These are phyloP conservation scores for Rhizopogon vulgaris DNA, from an alignment of 768 basidiomycete genomes.

Conservation along the genomic window DNA sequence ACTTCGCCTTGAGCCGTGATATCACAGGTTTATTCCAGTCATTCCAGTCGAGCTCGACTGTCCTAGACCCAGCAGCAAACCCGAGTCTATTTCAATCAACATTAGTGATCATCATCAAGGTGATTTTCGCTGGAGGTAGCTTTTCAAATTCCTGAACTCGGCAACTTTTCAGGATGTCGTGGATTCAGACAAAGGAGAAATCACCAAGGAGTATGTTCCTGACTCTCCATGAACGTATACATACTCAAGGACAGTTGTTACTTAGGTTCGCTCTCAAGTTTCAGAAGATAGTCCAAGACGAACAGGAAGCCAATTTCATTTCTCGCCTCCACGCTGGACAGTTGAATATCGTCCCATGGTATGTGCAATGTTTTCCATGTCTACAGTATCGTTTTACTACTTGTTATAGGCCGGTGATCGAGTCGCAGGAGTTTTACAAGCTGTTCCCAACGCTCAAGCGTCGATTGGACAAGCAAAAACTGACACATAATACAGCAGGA, in stretches of 20 bases:
- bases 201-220: slow-evolving; percentile 45
- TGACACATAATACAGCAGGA: slow-evolving; percentile 45
- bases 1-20: slow-evolving; percentile 56
- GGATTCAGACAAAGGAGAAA: slow-evolving; percentile 54
- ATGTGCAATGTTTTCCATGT: not conserved
- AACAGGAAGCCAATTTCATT: slow-evolving; percentile 59
- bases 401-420: slow-evolving; percentile 45
- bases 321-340: slow-evolving; percentile 50
- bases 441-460: slow-evolving; percentile 45
- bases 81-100: slow-evolving; percentile 54
- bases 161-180: slow-evolving; percentile 45
- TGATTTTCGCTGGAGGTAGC: slow-evolving; percentile 2
- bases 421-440: slow-evolving; percentile 53
- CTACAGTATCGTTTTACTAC: not conserved
- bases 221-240: not conserved
- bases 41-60: slow-evolving; percentile 51
- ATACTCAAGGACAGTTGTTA: not conserved
- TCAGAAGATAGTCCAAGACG: slow-evolving; percentile 54
- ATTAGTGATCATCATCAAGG: slow-evolving; percentile 61
- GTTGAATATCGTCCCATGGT: slow-evolving; percentile 57
- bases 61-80: slow-evolving; percentile 54
- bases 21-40: slow-evolving; percentile 58
- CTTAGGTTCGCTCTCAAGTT: slow-evolving; percentile 51
- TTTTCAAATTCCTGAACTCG: not conserved
- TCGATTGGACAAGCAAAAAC: slow-evolving; percentile 39